Evolutionary conservation across 768 basidiomycete genomes (phyloP).

Genomic region (Russula foetens): DNA sequence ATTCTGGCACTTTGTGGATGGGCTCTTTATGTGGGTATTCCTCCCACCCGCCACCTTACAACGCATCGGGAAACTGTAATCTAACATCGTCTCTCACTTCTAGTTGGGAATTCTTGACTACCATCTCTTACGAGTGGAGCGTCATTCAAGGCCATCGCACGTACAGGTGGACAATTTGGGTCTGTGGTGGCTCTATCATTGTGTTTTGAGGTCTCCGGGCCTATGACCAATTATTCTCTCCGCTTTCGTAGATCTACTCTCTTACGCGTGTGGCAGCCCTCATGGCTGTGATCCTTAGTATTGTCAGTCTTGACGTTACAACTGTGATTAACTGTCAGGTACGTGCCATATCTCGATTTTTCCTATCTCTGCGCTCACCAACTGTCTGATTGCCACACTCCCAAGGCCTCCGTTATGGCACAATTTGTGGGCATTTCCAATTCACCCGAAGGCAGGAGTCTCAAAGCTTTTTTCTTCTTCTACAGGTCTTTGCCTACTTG

Average conservation of each 20-base stretch:
- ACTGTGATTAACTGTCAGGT: slow-evolving; percentile 2
- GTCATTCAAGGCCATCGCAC: not conserved
- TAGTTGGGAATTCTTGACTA: not conserved
- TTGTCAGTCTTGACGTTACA: not conserved
- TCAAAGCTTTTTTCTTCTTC: not conserved
- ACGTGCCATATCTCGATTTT: not conserved
- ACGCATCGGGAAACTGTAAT: no score
- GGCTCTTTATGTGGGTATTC: not conserved
- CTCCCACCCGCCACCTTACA: no score
- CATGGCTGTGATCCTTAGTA: not conserved
- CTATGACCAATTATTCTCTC: not conserved
- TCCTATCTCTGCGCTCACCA: no score
- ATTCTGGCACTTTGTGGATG: not conserved
- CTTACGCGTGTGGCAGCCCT: not conserved
- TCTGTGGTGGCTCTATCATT: not conserved
- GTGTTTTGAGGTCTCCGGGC: not conserved
- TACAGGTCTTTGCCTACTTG: not conserved
- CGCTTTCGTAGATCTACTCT: not conserved
- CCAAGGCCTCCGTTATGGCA: not conserved
- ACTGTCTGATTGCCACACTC: not conserved
- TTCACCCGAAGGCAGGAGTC: not conserved
- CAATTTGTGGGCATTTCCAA: not conserved
- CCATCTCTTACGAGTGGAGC: not conserved
- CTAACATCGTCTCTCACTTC: not conserved
- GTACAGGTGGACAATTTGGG: slow-evolving; percentile 6